Base-by-base conservation (phyloP, 2,329 filamentous ascomycete genomes). In the Fusarium mundagurra region DNA sequence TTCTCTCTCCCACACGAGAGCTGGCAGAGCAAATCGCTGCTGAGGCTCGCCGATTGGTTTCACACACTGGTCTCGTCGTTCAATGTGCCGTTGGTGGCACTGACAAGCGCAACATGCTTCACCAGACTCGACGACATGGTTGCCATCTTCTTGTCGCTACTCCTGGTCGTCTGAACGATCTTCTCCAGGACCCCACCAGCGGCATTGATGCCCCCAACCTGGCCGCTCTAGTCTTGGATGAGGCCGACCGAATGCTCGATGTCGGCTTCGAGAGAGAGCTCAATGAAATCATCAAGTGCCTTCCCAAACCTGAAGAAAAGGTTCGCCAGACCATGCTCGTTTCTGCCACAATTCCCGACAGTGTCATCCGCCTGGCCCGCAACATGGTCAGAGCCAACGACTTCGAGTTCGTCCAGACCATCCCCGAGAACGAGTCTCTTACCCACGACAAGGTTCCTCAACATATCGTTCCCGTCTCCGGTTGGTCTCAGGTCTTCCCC, bases 211-310 rank as follows among this genome's bases (percentile, higher is more conserved):
- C 93, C 83, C 95, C 80, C 82, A 95, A 94, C 82, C 92, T 98
- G 86, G 93, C 94, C 82, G 97, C 96, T 76, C 88, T 99, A 51
- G 95, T 98, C 74, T 92, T 99, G 53, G 96, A 99, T 78, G 96
- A 99, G 87, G 96, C 96, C 78, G 96, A 99, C 84, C 94, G 96
- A 78, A 98, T 99, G 94, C 89, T 99, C 81, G 96, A 99, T 85
- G 96, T 97, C 87, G 96, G 93, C 6, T 96, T 96, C 78, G 86
- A 92, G 64, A 85, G 86, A 41, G 92, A 91, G 64, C 88, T 96
- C 58, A 83, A 86, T 57, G 82, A 89, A 4, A 94, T 96, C 63
- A 84, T 90, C 64, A 67, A 80, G 0, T 79, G 84, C 48, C 87
- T 98, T 16, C 96, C 96, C 7, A 84, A 88, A 53, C 88, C 88